These are phyloP conservation scores for Abrus pulchellus DNA, from an alignment of 306 rosid genomes.

Conservation along the genomic window DNA sequence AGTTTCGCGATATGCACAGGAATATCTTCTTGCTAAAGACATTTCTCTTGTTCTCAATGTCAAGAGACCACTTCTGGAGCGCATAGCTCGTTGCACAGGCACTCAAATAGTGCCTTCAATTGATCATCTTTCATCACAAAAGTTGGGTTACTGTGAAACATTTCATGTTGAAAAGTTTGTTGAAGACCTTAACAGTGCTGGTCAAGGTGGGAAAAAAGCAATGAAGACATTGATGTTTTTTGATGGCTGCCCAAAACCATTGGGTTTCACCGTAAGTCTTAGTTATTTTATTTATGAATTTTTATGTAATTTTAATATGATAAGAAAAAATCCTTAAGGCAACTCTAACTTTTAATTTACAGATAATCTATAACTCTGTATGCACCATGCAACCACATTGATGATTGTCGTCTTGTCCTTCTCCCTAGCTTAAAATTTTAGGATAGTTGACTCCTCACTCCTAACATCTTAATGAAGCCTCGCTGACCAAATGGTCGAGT, in stretches of 20 bases:
- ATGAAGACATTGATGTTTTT: slow-evolving; percentile 94
- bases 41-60: slow-evolving; percentile 92
- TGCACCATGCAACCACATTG: slow-evolving; percentile 16
- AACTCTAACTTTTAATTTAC: slow-evolving; percentile 17
- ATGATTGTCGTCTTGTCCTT: slow-evolving; percentile 17
- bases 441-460: slow-evolving; percentile 1
- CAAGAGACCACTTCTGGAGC: slow-evolving; percentile 90
- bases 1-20: slow-evolving; percentile 95
- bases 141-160: slow-evolving; percentile 84
- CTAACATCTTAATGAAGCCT: neutral
- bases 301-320: slow-evolving; percentile 6
- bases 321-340: neutral
- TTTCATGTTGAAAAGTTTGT: slow-evolving; percentile 82
- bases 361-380: slow-evolving; percentile 29
- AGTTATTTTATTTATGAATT: slow-evolving; percentile 3
- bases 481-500: slow-evolving; percentile 3
- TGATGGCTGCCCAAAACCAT: slow-evolving; percentile 97
- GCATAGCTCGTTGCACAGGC: slow-evolving; percentile 93
- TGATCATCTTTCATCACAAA: slow-evolving; percentile 85
- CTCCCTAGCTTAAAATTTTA: slow-evolving; percentile 3
- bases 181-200: slow-evolving; percentile 75
- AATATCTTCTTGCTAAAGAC: slow-evolving; percentile 87
- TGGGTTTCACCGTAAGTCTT: slow-evolving; percentile 94
- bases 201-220: slow-evolving; percentile 74
- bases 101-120: slow-evolving; percentile 85